Evolutionary conservation across 805 yeast genomes (phyloP).

Genomic region (Ogataea haglerorum): DNA sequence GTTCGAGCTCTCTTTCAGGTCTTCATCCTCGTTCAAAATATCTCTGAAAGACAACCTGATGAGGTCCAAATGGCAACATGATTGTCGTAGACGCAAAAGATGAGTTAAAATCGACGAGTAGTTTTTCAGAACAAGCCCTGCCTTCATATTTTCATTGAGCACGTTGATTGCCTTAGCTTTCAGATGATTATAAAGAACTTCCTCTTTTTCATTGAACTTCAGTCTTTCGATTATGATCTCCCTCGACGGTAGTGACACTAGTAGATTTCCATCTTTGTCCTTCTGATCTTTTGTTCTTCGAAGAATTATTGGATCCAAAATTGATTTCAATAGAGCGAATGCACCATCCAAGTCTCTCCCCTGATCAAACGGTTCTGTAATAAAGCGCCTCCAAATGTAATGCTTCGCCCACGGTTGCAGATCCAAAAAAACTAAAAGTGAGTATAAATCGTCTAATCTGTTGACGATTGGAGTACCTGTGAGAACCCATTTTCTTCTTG

Average conservation of each 20-base stretch:
- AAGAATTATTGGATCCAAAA: conserved; percentile 76
- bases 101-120: conserved; percentile 81
- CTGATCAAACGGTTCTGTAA: conserved; percentile 74
- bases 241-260: conserved; percentile 76
- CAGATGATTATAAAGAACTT: conserved; percentile 62
- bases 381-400: conserved; percentile 82
- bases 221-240: conserved; percentile 67
- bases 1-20: conserved; percentile 23
- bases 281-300: conserved; percentile 86
- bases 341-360: conserved; percentile 68
- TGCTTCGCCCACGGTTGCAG: conserved; percentile 90
- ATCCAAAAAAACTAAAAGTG: conserved; percentile 67
- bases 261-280: conserved; percentile 63
- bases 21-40: conserved; percentile 43
- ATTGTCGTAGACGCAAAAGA: conserved; percentile 78
- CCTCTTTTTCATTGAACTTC: conserved; percentile 63
- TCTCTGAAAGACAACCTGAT: conserved; percentile 41
- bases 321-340: conserved; percentile 77
- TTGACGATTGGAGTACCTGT: conserved; percentile 95
- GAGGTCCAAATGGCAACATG: conserved; percentile 79
- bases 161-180: conserved; percentile 63
- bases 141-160: conserved; percentile 53
- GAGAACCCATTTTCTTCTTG: conserved; percentile 74
- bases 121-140: conserved; percentile 66
- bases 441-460: conserved; percentile 79